These are phyloP conservation scores for Aspergillus sclerotiicarbonarius DNA, from an alignment of 495 filamentous ascomycete species.

Conservation along the genomic window DNA sequence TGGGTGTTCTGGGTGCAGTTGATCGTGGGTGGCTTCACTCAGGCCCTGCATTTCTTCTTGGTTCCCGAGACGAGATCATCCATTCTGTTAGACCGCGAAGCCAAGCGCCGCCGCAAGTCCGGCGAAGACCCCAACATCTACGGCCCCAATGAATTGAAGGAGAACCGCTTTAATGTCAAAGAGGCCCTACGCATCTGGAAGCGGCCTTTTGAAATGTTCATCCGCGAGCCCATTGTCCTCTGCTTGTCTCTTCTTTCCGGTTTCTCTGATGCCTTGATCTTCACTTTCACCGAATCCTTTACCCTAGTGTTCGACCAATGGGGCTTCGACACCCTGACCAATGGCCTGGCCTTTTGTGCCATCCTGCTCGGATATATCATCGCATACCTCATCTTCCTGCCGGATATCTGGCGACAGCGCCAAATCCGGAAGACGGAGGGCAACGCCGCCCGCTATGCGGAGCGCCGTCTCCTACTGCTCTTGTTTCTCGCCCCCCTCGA, in stretches of 20 bases:
- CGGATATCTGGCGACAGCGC: constrained; percentile 50
- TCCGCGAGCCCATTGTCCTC: constrained; percentile 68
- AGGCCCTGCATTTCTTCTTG: constrained; percentile 60
- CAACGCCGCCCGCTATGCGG: constrained; percentile 42
- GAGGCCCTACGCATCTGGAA: constrained; percentile 56
- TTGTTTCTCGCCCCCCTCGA: constrained; percentile 56
- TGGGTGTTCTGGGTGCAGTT: constrained; percentile 77
- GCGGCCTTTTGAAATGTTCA: constrained; percentile 68
- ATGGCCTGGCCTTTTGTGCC: constrained; percentile 56
- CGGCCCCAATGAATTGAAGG: constrained; percentile 55
- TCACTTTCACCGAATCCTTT: constrained; percentile 67
- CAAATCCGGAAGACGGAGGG: constrained; percentile 35
- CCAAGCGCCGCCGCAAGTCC: constrained; percentile 55
- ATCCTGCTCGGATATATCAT: constrained; percentile 61
- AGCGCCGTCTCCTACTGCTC: constrained; percentile 47
- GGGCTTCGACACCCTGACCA: constrained; percentile 51
- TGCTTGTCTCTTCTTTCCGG: constrained; percentile 64
- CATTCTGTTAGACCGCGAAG: constrained; percentile 59
- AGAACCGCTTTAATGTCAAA: constrained; percentile 7
- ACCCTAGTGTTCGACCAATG: constrained; percentile 59
- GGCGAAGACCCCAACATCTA: constrained; percentile 47
- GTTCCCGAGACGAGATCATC: constrained; percentile 66
- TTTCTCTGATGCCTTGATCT: constrained; percentile 71
- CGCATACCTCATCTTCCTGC: constrained; percentile 59
- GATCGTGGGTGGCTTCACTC: constrained; percentile 61